Evolutionary conservation across 176 grass and related monocot genomes (phyloP), one percentile per base, ranked within the genome.

Genomic region (Otatea glauca): DNA sequence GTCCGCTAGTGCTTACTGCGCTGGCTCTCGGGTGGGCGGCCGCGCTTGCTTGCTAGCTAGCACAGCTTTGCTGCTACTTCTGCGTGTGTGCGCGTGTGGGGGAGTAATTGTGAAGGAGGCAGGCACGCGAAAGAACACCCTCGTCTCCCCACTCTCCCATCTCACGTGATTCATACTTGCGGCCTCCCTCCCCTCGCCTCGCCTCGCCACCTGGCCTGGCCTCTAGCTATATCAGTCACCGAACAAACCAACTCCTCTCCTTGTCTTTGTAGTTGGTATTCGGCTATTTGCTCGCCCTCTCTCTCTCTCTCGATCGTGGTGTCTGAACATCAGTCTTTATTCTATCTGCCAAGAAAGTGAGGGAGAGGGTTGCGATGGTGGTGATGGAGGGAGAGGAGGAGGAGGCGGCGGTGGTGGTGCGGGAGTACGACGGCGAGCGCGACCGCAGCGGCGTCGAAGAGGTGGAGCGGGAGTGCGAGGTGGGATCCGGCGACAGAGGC

Each of bases 401-500:
- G 65, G 62, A 18, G 43, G 45, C 37, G 42, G 68, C 0, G 4
- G 68, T 85, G 29, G 21, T 51, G 17, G 83, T 97, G 58, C 62
- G 95, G 34, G 84, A 82, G 78, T 97, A 91, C 77, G 89, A 92
- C 68, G 84, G 7, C 13, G 83, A 43, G 4, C 77, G 70, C 7
- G 90, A 97, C 84, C 82, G 75, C 60, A 18, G 25, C 44, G 88
- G 76, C 62, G 96, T 91, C 50, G 92, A 93, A 78, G 81, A 64
- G 23, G 87, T 98, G 68, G 96, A 98, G 83, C 66, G 91, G n/a
- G 49, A 86, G 68, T 98, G 96, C 72, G 96, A 98, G 86, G 93
- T 95, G 15, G 92, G 93, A 3, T 92, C 89, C 61, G 81, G 76
- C 82, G 85, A 29, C 29, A 1, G 83, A 77, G 67, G 24, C 77